phyloP scores from a whole-genome alignment of 176 grass and related monocot genomes.

The Zoysia japonica region DNA sequence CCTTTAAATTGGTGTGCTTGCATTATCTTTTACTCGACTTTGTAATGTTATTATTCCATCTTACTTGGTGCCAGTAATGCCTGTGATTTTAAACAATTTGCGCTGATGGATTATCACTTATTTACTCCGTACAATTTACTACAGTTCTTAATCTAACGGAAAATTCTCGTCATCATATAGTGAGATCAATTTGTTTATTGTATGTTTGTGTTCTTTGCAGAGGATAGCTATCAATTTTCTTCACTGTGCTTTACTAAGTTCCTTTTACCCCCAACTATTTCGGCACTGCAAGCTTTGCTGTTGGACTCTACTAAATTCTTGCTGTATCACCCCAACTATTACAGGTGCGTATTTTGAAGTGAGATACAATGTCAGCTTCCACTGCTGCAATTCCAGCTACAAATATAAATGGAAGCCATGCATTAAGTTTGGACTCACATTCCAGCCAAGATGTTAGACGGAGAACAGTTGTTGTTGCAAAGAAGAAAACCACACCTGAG shows the following conservation, averaged over 20 bases:
- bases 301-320: conserved; percentile 25
- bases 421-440: conserved; percentile 62
- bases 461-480: conserved; percentile 50
- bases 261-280: not conserved
- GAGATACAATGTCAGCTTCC: conserved; percentile 62
- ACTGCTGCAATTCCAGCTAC: conserved; percentile 54
- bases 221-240: not conserved
- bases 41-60: not conserved
- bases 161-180: not conserved
- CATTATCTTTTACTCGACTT: not conserved
- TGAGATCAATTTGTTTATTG: not conserved
- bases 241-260: conserved; percentile 19
- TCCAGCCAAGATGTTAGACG: conserved; percentile 62
- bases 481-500: conserved; percentile 52
- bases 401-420: conserved; percentile 56
- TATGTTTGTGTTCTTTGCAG: conserved; percentile 2
- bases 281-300: not conserved
- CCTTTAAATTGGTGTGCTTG: not conserved
- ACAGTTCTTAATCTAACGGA: not conserved
- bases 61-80: not conserved
- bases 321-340: not conserved
- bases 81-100: not conserved
- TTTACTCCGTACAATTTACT: not conserved
- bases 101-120: conserved; percentile 24
- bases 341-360: conserved; percentile 32